phyloP scores from a whole-genome alignment of 1,284 basidiomycete species.

The Apiotrichum sp. region DNA sequence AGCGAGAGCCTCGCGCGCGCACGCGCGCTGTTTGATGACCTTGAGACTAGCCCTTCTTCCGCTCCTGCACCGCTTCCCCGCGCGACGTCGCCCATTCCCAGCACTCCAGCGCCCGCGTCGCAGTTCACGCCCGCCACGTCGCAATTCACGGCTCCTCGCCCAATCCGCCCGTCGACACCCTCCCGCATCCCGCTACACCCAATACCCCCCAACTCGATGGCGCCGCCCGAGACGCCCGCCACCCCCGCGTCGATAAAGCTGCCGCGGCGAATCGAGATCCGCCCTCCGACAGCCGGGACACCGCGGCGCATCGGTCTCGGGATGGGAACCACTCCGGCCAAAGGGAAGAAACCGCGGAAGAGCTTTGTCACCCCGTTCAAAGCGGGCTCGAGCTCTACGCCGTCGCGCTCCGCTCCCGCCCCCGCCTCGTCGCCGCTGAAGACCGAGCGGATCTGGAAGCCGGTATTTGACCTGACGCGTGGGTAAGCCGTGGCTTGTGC shows the following conservation, averaged over 20 bases:
- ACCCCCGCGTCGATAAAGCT: conserved; percentile 3
- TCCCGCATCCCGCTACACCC: conserved; percentile 23
- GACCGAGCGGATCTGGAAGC: conserved; percentile 4
- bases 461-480: conserved; percentile 42
- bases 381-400: neutral
- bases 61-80: neutral
- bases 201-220: conserved; percentile 25
- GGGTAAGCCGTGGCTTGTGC: conserved; percentile 9
- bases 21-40: conserved; percentile 1
- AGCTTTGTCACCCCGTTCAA: conserved; percentile 45
- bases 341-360: conserved; percentile 10
- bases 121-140: too few species aligned
- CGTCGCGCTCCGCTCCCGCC: neutral
- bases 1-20: neutral
- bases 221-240: neutral
- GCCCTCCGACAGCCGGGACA: conserved; percentile 21
- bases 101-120: too few species aligned
- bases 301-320: conserved; percentile 41
- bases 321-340: conserved; percentile 24
- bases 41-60: conserved; percentile 1
- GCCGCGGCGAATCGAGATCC: conserved; percentile 23
- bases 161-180: conserved; percentile 10
- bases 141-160: too few species aligned
- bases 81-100: too few species aligned
- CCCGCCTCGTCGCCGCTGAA: neutral